These are phyloP conservation scores for Cryptococcus sp. DNA, from an alignment of 1,284 basidiomycete genomes.

Conservation along the genomic window DNA sequence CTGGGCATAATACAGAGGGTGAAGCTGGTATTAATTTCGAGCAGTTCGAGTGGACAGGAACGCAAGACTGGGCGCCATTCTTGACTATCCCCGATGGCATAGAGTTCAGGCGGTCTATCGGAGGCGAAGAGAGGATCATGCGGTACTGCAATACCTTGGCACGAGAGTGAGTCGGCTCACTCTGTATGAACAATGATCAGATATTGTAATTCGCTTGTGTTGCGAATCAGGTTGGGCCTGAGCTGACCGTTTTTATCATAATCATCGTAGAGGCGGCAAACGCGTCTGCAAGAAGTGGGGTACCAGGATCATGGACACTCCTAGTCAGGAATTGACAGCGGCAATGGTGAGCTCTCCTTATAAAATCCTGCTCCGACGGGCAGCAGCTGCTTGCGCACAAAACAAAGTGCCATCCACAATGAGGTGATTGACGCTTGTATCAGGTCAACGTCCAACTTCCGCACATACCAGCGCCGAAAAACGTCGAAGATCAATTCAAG, in stretches of 20 bases:
- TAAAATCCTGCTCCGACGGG: background rate
- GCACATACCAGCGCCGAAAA: slow-evolving; percentile 25
- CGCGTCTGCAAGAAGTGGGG: slow-evolving; percentile 65
- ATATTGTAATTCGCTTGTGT: background rate
- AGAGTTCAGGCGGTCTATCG: slow-evolving; percentile 73
- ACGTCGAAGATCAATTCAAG: slow-evolving; percentile 23
- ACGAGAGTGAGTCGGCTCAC: slow-evolving; percentile 49
- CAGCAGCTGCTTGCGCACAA: background rate
- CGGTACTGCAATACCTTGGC: slow-evolving; percentile 75
- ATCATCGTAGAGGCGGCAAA: slow-evolving; percentile 62
- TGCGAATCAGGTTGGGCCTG: too few relatives aligned
- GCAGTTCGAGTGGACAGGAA: slow-evolving; percentile 43
- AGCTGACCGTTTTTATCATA: background rate
- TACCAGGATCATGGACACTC: slow-evolving; percentile 65
- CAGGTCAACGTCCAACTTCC: slow-evolving; percentile 54
- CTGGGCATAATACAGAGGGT: background rate
- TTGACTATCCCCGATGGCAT: slow-evolving; percentile 60
- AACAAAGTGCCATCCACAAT: background rate
- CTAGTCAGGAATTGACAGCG: slow-evolving; percentile 65
- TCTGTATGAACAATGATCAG: background rate
- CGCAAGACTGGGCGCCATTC: slow-evolving; percentile 35
- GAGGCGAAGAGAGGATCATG: slow-evolving; percentile 78
- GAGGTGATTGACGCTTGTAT: background rate
- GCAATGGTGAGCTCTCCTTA: slow-evolving; percentile 66
- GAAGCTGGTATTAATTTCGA: background rate